Conservation (phyloP, 2,329 filamentous ascomycete species). For the Spiromastix sp. region DNA sequence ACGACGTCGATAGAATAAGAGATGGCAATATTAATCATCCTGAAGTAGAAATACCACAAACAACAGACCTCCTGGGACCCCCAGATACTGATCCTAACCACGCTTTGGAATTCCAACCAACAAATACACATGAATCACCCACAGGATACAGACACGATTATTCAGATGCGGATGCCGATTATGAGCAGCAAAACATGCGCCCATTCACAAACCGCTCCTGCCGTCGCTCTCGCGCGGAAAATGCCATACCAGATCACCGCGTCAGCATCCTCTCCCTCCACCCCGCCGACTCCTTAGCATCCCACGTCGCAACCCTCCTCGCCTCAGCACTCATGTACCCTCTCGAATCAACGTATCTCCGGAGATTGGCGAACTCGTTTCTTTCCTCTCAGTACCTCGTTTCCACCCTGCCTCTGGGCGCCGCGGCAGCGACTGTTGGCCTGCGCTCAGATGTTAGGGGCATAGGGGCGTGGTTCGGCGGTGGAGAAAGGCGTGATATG, state of each 20-base stretch:
- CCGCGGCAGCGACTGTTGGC: slow-evolving; percentile 6
- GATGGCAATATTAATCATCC: neutral
- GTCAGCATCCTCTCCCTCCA: slow-evolving; percentile 34
- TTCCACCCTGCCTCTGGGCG: slow-evolving; percentile 10
- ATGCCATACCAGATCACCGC: slow-evolving; percentile 20
- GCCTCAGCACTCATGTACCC: slow-evolving; percentile 30
- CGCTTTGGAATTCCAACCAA: neutral
- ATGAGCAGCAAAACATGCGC: slow-evolving; percentile 13
- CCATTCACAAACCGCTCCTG: slow-evolving; percentile 10
- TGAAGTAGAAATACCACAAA: neutral
- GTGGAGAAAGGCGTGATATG: slow-evolving; percentile 20
- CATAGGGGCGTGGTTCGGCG: slow-evolving; percentile 26
- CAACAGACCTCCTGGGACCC: neutral
- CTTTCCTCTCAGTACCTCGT: slow-evolving; percentile 17
- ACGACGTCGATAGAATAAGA: slow-evolving; percentile 7
- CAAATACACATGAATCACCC: neutral
- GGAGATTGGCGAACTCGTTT: slow-evolving; percentile 29
- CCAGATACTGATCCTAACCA: neutral
- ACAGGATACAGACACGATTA: neutral
- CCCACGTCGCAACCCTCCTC: slow-evolving; percentile 28
- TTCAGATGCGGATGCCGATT: neutral
- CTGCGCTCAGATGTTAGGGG: slow-evolving; percentile 21
- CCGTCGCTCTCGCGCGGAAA: slow-evolving; percentile 7
- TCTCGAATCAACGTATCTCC: slow-evolving; percentile 30
- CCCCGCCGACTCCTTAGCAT: slow-evolving; percentile 32